A percentile compares a stretch with the other conserved stretches of the same genome.
Evolutionary conservation across 2,329 filamentous ascomycete genomes (phyloP).

Genomic region (Colletotrichum nymphaeae): DNA sequence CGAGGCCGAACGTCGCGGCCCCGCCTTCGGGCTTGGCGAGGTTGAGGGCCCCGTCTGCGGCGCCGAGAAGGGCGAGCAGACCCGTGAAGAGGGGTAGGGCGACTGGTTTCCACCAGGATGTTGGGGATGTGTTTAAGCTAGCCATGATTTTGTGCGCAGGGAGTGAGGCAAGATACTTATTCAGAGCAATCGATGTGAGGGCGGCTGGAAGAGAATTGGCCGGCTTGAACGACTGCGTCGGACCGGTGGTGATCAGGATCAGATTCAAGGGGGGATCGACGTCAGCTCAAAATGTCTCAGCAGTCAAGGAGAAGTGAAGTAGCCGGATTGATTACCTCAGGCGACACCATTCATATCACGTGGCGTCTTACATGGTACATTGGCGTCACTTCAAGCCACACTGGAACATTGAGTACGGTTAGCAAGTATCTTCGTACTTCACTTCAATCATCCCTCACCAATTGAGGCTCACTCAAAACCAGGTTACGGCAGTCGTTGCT

Average conservation of each 20-base stretch:
- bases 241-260: background rate
- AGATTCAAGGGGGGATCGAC: background rate
- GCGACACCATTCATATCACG: background rate
- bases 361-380: background rate
- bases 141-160: background rate
- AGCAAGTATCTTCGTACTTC: no score
- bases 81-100: conserved; percentile 28
- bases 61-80: conserved; percentile 27
- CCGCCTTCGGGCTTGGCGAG: conserved; percentile 27
- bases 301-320: background rate
- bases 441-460: no score
- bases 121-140: background rate
- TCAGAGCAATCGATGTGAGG: background rate
- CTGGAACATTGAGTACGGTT: no score
- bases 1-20: conserved; percentile 24
- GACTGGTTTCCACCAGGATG: conserved; percentile 26
- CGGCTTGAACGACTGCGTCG: background rate
- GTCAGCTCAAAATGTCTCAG: background rate
- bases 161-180: background rate
- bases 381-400: background rate
- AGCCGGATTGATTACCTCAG: background rate
- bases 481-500: no score
- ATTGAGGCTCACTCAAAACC: no score
- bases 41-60: conserved; percentile 24
- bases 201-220: background rate